These are phyloP conservation scores for Cladosporium sp. DNA, from an alignment of 2,329 filamentous ascomycete genomes.

Conservation along the genomic window DNA sequence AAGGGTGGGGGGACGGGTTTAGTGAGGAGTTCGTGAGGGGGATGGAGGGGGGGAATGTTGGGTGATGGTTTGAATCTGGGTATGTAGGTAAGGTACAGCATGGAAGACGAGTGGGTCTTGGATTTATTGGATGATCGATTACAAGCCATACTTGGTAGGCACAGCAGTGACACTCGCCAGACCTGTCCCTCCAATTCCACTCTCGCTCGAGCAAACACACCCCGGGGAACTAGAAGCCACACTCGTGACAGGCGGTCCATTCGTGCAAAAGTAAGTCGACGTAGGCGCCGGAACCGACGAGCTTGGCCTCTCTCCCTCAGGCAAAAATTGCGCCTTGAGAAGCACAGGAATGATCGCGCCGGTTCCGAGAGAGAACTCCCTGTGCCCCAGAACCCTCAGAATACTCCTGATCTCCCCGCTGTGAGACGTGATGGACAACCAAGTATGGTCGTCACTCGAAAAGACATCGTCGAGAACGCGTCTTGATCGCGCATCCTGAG, in stretches of 20 bases:
- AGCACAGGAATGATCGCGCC: slow-evolving; percentile 66
- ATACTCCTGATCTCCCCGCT: slow-evolving; percentile 53
- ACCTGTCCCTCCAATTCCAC: background rate
- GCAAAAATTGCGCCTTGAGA: slow-evolving; percentile 53
- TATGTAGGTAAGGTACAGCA: background rate
- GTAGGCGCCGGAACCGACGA: slow-evolving; percentile 30
- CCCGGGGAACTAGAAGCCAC: slow-evolving; percentile 22
- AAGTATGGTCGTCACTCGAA: slow-evolving; percentile 47
- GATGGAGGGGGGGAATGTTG: background rate
- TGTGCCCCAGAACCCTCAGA: slow-evolving; percentile 56
- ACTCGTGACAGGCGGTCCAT: slow-evolving; percentile 31
- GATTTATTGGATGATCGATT: too few species aligned
- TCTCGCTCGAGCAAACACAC: slow-evolving; percentile 25
- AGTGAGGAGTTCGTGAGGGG: background rate
- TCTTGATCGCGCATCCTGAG: slow-evolving; percentile 50
- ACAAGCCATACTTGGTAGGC: background rate
- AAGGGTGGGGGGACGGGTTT: background rate
- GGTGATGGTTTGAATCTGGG: background rate
- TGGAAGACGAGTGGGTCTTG: too few species aligned
- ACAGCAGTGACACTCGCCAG: slow-evolving; percentile 4
- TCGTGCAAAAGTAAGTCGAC: slow-evolving; percentile 31
- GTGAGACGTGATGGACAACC: slow-evolving; percentile 59
- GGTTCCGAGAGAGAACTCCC: slow-evolving; percentile 59
- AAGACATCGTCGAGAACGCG: slow-evolving; percentile 56
- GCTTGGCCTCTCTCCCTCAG: slow-evolving; percentile 29